Percentiles rank a stretch among this genome's conserved stretches.
These are phyloP conservation scores for Lathyrus oleraceus DNA, from an alignment of 306 rosid genomes.

Conservation along the genomic window DNA sequence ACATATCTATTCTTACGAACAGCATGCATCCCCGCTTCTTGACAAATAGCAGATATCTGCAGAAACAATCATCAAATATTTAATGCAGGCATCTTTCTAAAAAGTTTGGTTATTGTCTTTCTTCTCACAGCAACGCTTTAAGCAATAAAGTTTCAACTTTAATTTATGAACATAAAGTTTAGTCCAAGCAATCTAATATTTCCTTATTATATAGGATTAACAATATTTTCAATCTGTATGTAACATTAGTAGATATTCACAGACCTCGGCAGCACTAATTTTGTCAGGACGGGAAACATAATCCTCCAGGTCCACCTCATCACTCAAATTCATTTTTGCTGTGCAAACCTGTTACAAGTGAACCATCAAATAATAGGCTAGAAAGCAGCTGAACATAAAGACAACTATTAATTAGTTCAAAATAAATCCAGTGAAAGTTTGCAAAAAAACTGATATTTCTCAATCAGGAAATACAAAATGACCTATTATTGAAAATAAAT, in stretches of 20 bases:
- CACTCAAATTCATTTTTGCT: constrained; percentile 95
- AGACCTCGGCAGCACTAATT: constrained; percentile 99
- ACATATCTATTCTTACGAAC: constrained; percentile 95
- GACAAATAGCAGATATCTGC: constrained; percentile 94
- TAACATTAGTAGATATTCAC: constrained; percentile 21
- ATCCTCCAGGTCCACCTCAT: constrained; percentile 96
- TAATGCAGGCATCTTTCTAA: not conserved
- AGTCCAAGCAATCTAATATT: not conserved
- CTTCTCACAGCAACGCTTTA: not conserved
- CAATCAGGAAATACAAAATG: not conserved
- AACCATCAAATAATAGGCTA: constrained; percentile 10
- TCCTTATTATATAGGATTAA: no score
- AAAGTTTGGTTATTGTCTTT: not conserved
- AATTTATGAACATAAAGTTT: not conserved
- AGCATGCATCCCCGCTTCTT: constrained; percentile 99
- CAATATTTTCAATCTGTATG: not conserved
- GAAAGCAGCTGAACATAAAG: not conserved
- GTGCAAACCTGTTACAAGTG: constrained; percentile 78
- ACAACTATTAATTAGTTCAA: not conserved
- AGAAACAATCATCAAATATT: constrained; percentile 3
- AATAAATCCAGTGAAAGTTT: not conserved
- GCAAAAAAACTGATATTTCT: constrained; percentile 21
- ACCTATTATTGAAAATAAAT: not conserved
- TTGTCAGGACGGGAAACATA: constrained; percentile 99
- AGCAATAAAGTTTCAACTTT: not conserved